Percentiles rank a stretch among this genome's conserved stretches.
phyloP scores from a whole-genome alignment of 2,329 filamentous ascomycete species.

The Pseudocercospora crystallina region DNA sequence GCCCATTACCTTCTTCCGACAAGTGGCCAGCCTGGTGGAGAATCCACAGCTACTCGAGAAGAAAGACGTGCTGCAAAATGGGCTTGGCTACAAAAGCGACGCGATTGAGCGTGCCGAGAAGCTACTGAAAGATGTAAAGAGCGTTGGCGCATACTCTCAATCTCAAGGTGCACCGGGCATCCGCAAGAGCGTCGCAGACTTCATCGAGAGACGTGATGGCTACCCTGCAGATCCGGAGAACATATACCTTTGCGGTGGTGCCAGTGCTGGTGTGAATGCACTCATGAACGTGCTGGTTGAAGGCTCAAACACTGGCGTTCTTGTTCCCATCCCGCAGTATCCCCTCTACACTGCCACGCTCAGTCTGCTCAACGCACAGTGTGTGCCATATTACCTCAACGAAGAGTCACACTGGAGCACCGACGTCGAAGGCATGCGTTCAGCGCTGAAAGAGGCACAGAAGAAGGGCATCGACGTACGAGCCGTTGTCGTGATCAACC shows the following conservation, averaged over 20 bases:
- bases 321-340: conserved; percentile 96
- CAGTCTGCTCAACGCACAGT: conserved; percentile 76
- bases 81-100: conserved; percentile 84
- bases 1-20: conserved; percentile 98
- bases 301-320: conserved; percentile 72
- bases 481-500: conserved; percentile 96
- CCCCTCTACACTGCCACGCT: conserved; percentile 95
- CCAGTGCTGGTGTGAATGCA: conserved; percentile 92
- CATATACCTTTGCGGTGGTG: conserved; percentile 89
- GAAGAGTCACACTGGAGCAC: conserved; percentile 87
- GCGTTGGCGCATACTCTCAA: conserved; percentile 94
- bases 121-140: conserved; percentile 79
- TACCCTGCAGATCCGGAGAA: conserved; percentile 76
- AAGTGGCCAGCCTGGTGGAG: conserved; percentile 90
- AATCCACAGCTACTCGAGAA: conserved; percentile 83
- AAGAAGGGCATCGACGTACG: conserved; percentile 80
- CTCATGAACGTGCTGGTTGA: conserved; percentile 87
- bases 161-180: conserved; percentile 86
- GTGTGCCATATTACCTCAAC: conserved; percentile 91
- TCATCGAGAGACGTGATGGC: conserved; percentile 86
- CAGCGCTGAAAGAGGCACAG: conserved; percentile 72
- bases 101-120: conserved; percentile 79
- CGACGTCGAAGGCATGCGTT: conserved; percentile 73
- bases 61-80: conserved; percentile 71
- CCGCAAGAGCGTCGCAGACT: conserved; percentile 84